Evolutionary conservation across 495 filamentous ascomycete species (phyloP).

Genomic region (Tuber microsphaerosporum): DNA sequence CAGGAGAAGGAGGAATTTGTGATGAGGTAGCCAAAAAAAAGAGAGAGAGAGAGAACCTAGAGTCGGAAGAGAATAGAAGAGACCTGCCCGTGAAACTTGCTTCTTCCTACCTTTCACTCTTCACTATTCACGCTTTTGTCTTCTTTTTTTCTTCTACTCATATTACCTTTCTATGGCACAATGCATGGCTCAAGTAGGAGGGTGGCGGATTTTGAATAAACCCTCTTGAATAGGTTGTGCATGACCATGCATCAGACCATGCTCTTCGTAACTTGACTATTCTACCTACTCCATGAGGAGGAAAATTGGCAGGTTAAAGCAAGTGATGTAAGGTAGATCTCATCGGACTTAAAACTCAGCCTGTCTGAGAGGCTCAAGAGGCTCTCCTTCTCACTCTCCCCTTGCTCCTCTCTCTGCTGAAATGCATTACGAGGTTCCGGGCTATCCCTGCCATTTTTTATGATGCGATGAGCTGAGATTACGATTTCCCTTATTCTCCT

Average conservation of each 20-base stretch:
- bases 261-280: not conserved
- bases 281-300: not conserved
- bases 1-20: not conserved
- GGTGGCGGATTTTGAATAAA: not conserved
- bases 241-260: not conserved
- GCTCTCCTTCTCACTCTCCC: not conserved
- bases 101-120: not conserved
- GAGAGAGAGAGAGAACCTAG: not conserved
- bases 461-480: not conserved
- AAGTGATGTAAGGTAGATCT: not conserved
- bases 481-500: not conserved
- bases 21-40: not conserved
- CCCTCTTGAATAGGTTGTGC: not conserved
- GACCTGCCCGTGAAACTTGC: not conserved
- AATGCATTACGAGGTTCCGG: not conserved
- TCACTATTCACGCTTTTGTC: not conserved
- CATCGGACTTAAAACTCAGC: not conserved
- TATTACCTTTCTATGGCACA: not conserved
- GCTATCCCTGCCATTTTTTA: not conserved
- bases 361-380: not conserved
- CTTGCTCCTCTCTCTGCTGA: not conserved
- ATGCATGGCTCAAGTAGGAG: not conserved
- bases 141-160: not conserved
- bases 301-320: not conserved
- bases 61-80: not conserved